phyloP scores from a whole-genome alignment of 2,329 filamentous ascomycete genomes.

The Cercospora zeae-maydis region DNA sequence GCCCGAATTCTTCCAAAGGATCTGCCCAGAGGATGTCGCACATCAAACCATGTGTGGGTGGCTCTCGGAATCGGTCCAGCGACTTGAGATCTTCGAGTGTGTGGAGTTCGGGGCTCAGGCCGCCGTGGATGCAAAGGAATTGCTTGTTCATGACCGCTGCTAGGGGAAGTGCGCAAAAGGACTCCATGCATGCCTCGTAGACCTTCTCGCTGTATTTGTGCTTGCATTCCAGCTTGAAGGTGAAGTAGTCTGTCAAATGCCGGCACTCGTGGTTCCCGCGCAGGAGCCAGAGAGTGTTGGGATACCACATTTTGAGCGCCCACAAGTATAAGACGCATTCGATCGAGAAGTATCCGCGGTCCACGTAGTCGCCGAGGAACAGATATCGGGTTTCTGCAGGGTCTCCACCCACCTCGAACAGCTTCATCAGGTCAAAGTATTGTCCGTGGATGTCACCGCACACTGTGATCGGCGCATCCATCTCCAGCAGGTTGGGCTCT shows the following conservation, averaged over 20 bases:
- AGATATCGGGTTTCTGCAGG: conserved; percentile 94
- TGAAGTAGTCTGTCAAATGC: conserved; percentile 99
- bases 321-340: conserved; percentile 98
- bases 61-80: conserved; percentile 97
- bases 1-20: conserved; percentile 94
- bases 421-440: conserved; percentile 99
- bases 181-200: conserved; percentile 98
- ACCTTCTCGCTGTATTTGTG: conserved; percentile 97
- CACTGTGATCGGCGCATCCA: conserved; percentile 98
- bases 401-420: conserved; percentile 97
- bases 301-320: conserved; percentile 98
- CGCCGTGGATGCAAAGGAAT: conserved; percentile 96
- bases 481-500: conserved; percentile 95
- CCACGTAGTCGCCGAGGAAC: conserved; percentile 96
- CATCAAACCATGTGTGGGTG: conserved; percentile 96
- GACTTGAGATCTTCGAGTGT: conserved; percentile 93
- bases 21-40: conserved; percentile 99
- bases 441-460: conserved; percentile 98
- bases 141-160: conserved; percentile 99
- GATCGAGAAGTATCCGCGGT: conserved; percentile 97
- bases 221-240: conserved; percentile 99
- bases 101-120: conserved; percentile 90
- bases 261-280: conserved; percentile 98
- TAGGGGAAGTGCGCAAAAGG: conserved; percentile 88
- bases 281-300: conserved; percentile 92